These are phyloP conservation scores for Coemansia sp. DNA, from an alignment of 371 early-diverging fungal species.

Conservation along the genomic window DNA sequence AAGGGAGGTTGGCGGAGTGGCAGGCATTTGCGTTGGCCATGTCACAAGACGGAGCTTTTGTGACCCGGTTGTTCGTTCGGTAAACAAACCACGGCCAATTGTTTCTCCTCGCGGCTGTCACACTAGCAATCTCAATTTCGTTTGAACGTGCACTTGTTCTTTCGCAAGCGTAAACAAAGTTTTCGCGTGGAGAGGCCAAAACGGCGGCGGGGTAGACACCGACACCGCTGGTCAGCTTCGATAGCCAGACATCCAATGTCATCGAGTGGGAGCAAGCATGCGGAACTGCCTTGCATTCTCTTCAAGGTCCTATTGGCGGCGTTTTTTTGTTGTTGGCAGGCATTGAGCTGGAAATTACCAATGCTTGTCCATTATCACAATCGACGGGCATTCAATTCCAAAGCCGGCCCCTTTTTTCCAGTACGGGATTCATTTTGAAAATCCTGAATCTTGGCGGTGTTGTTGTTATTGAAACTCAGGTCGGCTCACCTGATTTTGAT, in stretches of 20 bases:
- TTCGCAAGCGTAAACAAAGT: constrained; percentile 1
- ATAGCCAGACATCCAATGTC: too few relatives aligned
- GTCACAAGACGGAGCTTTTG: constrained; percentile 1
- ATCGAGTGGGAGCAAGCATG: too few relatives aligned
- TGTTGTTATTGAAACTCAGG: too few relatives aligned
- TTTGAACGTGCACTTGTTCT: not conserved
- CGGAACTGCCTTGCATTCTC: too few relatives aligned
- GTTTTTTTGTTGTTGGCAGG: too few relatives aligned
- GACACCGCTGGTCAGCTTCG: too few relatives aligned
- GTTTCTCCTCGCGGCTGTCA: not conserved
- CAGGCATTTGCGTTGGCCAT: not conserved
- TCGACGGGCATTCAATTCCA: not conserved
- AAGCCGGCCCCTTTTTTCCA: not conserved
- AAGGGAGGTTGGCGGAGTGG: too few relatives aligned
- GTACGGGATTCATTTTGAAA: not conserved
- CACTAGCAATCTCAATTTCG: not conserved
- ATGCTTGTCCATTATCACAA: not conserved
- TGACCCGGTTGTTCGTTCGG: not conserved
- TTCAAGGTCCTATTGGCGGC: too few relatives aligned
- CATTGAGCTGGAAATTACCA: not conserved
- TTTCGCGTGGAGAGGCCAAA: not conserved
- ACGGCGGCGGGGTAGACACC: not conserved
- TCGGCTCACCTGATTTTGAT: too few relatives aligned
- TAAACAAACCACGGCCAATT: not conserved
- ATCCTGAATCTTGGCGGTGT: constrained; percentile 1